These are phyloP conservation scores for Anisodus acutangulus DNA, from an alignment of 257 asterid genomes.

Conservation along the genomic window DNA sequence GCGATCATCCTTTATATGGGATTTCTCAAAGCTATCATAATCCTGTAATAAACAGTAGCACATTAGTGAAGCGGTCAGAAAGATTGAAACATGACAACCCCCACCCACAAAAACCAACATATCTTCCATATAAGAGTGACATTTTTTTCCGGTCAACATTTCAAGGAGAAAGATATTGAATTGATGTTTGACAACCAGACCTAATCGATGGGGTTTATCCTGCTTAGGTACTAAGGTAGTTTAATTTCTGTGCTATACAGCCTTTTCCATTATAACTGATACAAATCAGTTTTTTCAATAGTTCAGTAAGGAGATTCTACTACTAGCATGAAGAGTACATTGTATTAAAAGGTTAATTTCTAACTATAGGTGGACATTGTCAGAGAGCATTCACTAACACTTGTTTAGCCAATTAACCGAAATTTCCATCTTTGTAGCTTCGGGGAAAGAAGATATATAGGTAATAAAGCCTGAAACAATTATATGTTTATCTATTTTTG, in stretches of 20 bases:
- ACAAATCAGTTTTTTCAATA: constrained; percentile 11
- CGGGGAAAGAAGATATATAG: not conserved
- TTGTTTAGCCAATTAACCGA: constrained; percentile 4
- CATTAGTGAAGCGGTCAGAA: not conserved
- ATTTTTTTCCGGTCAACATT: not conserved
- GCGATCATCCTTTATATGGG: constrained; percentile 49
- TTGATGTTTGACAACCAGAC: not conserved
- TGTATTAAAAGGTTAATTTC: not conserved
- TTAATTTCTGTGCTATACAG: not conserved
- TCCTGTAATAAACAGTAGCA: constrained; percentile 50
- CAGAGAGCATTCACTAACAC: constrained; percentile 4
- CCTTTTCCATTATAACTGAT: constrained; percentile 5
- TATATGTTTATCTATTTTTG: not conserved
- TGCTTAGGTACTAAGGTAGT: not conserved
- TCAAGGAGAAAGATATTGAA: not conserved
- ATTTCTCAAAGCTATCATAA: constrained; percentile 58
- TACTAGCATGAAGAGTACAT: constrained; percentile 1
- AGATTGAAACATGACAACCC: not conserved
- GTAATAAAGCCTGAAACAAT: not conserved
- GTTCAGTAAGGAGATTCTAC: not conserved
- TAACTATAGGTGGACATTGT: not conserved
- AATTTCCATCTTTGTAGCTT: not conserved
- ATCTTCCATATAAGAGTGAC: not conserved
- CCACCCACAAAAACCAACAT: no score
- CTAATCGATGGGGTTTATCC: not conserved